Conservation (phyloP, 805 yeast genomes). For the Yamadazyma sp. region DNA sequence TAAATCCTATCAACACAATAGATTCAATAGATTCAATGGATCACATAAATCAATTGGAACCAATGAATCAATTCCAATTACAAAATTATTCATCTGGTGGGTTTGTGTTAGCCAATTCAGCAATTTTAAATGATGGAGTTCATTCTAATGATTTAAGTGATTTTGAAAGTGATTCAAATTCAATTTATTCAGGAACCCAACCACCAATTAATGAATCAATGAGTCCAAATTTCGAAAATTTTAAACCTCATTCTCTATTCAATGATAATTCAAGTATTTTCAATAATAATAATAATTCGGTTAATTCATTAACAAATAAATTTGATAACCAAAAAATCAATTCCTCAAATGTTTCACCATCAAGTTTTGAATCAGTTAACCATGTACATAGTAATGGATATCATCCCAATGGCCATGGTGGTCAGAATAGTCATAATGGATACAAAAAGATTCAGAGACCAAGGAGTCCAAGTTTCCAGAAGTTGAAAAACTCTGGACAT, state of each 20-base stretch:
- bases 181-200: slow-evolving; percentile 12
- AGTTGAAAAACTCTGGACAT: slow-evolving; percentile 17
- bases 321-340: slow-evolving; percentile 18
- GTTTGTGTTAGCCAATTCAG: slow-evolving; percentile 15
- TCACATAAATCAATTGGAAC: slow-evolving; percentile 10
- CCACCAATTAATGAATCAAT: slow-evolving; percentile 2
- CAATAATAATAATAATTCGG: slow-evolving; percentile 12
- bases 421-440: background rate
- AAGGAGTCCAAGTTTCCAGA: slow-evolving; percentile 15
- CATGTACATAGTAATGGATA: slow-evolving; percentile 1
- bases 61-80: slow-evolving; percentile 15
- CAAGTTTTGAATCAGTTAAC: slow-evolving; percentile 5
- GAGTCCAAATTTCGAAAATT: slow-evolving; percentile 1
- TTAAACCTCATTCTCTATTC: slow-evolving; percentile 11
- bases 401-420: background rate
- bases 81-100: slow-evolving; percentile 18
- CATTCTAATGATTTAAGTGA: slow-evolving; percentile 17
- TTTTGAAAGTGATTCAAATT: slow-evolving; percentile 23
- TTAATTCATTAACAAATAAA: slow-evolving; percentile 22
- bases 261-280: slow-evolving; percentile 4
- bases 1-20: too few species aligned
- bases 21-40: too few species aligned
- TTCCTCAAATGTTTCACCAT: slow-evolving; percentile 5
- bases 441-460: slow-evolving; percentile 9
- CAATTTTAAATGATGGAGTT: slow-evolving; percentile 13